These are phyloP conservation scores for Tylopilus cervinicoccineus DNA, from an alignment of 768 basidiomycete species.

Conservation along the genomic window DNA sequence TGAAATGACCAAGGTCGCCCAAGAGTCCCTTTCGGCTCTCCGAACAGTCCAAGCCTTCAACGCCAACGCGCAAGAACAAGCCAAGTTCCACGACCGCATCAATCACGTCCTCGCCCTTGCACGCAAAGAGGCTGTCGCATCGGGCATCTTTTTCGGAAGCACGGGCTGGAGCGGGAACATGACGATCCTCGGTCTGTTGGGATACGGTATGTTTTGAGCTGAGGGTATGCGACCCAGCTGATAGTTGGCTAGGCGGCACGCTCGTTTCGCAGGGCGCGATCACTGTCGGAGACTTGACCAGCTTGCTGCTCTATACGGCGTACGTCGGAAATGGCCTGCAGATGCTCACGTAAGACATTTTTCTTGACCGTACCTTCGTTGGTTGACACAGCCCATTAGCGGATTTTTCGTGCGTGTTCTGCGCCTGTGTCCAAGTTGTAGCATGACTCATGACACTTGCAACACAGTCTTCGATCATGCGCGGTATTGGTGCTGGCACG, in stretches of 20 bases:
- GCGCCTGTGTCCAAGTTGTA: background rate
- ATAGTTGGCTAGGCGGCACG: slow-evolving; percentile 62
- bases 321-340: slow-evolving; percentile 81
- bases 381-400: slow-evolving; percentile 19
- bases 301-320: slow-evolving; percentile 84
- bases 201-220: slow-evolving; percentile 63
- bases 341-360: slow-evolving; percentile 62
- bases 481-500: slow-evolving; percentile 87
- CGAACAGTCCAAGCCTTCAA: slow-evolving; percentile 92
- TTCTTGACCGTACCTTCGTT: background rate
- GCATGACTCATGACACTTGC: background rate
- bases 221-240: background rate
- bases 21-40: slow-evolving; percentile 84
- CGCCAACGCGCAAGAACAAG: slow-evolving; percentile 70
- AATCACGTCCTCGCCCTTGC: slow-evolving; percentile 68
- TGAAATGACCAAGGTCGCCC: slow-evolving; percentile 88
- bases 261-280: slow-evolving; percentile 87
- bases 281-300: slow-evolving; percentile 88
- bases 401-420: slow-evolving; percentile 36
- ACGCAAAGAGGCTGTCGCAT: slow-evolving; percentile 84
- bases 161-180: slow-evolving; percentile 94
- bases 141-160: slow-evolving; percentile 89
- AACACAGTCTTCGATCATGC: slow-evolving; percentile 85
- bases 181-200: slow-evolving; percentile 81
- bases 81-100: slow-evolving; percentile 68